Conservation (phyloP, 352 stramenopile species). For the Phytophthora vignae region DNA sequence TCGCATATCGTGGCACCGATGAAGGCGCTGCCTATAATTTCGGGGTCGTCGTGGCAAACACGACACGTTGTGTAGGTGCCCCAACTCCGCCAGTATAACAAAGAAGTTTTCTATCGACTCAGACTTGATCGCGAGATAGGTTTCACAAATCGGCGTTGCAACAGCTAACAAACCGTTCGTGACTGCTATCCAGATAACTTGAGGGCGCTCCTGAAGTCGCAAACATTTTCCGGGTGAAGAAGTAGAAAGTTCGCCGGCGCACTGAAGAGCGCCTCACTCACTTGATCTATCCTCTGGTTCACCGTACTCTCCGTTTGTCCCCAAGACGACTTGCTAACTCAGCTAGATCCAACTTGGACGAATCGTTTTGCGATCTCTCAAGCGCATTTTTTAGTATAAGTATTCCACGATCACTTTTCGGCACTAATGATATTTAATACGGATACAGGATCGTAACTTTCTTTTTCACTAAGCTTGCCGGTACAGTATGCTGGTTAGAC, state of each 20-base stretch:
- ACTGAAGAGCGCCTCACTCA: neutral
- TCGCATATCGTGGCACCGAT: neutral
- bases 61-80: neutral
- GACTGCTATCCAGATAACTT: too few species aligned
- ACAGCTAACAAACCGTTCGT: neutral
- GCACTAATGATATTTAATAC: too few species aligned
- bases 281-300: neutral
- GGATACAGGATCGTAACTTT: too few species aligned
- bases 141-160: neutral
- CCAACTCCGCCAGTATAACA: neutral
- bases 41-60: neutral
- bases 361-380: too few species aligned
- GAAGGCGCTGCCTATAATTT: neutral
- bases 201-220: neutral
- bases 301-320: neutral
- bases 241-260: neutral
- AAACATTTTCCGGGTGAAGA: neutral
- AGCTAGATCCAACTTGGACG: too few species aligned
- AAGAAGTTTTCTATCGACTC: neutral
- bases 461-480: too few species aligned
- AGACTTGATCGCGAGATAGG: neutral
- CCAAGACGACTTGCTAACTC: too few species aligned
- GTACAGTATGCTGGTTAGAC: too few species aligned
- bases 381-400: too few species aligned
- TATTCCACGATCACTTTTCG: too few species aligned